Evolutionary conservation across 2,329 filamentous ascomycete genomes (phyloP).

Genomic region (Pseudogymnoascus sp.): DNA sequence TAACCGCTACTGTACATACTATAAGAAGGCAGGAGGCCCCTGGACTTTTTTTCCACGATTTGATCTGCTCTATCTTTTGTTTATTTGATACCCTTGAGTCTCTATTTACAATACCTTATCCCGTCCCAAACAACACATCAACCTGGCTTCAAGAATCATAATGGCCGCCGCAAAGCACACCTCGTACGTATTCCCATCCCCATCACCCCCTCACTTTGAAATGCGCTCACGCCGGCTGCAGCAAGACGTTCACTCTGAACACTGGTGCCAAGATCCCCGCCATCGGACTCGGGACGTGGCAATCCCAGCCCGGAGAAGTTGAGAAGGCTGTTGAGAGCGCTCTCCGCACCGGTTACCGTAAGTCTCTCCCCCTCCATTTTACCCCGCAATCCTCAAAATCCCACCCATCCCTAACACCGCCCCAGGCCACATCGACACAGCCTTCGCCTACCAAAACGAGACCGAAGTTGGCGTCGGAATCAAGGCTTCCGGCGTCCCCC

Average conservation of each 20-base stretch:
- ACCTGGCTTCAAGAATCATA: background rate
- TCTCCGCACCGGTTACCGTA: constrained; percentile 59
- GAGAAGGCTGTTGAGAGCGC: constrained; percentile 62
- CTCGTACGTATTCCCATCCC: constrained; percentile 13
- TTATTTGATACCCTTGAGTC: constrained; percentile 5
- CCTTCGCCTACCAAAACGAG: constrained; percentile 69
- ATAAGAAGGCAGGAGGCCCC: background rate
- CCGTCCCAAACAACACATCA: background rate
- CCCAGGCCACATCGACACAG: constrained; percentile 60
- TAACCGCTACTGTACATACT: background rate
- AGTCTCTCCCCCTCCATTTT: constrained; percentile 49
- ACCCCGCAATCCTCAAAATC: constrained; percentile 8
- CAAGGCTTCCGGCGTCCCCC: constrained; percentile 53
- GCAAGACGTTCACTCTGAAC: constrained; percentile 59
- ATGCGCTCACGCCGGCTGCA: constrained; percentile 19
- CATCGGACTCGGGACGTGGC: constrained; percentile 72
- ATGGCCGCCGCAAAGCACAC: constrained; percentile 10
- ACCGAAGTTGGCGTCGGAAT: constrained; percentile 58
- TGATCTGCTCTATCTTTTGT: background rate
- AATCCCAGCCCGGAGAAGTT: constrained; percentile 59
- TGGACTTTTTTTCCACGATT: background rate
- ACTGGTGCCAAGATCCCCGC: constrained; percentile 71
- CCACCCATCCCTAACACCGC: constrained; percentile 2
- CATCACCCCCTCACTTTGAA: constrained; percentile 5
- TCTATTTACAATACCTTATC: background rate